These are phyloP conservation scores for Pholiota microspora DNA, from an alignment of 768 basidiomycete species.

Conservation along the genomic window DNA sequence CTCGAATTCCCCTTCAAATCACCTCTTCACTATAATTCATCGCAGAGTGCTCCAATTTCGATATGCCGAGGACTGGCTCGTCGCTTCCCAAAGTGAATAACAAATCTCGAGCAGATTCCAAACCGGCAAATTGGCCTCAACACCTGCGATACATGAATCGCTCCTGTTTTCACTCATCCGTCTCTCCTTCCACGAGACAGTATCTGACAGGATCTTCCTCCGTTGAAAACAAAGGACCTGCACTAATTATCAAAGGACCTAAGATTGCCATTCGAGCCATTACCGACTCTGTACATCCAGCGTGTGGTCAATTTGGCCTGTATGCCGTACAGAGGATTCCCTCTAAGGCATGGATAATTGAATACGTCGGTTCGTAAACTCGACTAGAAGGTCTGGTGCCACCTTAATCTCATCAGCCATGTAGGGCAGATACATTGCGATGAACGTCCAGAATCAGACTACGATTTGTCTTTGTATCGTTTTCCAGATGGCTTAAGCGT, in stretches of 20 bases:
- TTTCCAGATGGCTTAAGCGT: slow-evolving; percentile 55
- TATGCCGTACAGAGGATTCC: slow-evolving; percentile 76
- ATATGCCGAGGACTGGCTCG: neutral
- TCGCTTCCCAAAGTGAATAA: slow-evolving; percentile 19
- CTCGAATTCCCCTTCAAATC: neutral
- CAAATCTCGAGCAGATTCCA: neutral
- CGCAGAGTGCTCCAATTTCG: neutral
- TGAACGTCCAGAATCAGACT: slow-evolving; percentile 71
- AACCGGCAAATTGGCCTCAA: slow-evolving; percentile 29
- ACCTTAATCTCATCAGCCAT: slow-evolving; percentile 2
- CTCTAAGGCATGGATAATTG: slow-evolving; percentile 64
- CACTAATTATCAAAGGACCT: slow-evolving; percentile 14
- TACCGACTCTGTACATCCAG: slow-evolving; percentile 62
- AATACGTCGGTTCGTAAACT: slow-evolving; percentile 54
- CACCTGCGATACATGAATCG: slow-evolving; percentile 52
- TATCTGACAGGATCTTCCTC: slow-evolving; percentile 32
- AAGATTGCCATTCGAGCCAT: slow-evolving; percentile 60
- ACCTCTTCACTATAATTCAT: neutral
- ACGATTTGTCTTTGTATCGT: slow-evolving; percentile 81
- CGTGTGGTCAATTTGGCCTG: slow-evolving; percentile 74
- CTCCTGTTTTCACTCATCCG: slow-evolving; percentile 56
- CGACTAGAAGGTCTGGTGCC: neutral
- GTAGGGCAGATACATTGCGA: slow-evolving; percentile 81
- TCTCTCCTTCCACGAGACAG: slow-evolving; percentile 39
- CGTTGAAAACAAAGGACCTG: slow-evolving; percentile 9